Percentiles rank a stretch among this genome's conserved stretches.
phyloP scores from a whole-genome alignment of 2,329 filamentous ascomycete genomes.

The Stachybotrys elegans region DNA sequence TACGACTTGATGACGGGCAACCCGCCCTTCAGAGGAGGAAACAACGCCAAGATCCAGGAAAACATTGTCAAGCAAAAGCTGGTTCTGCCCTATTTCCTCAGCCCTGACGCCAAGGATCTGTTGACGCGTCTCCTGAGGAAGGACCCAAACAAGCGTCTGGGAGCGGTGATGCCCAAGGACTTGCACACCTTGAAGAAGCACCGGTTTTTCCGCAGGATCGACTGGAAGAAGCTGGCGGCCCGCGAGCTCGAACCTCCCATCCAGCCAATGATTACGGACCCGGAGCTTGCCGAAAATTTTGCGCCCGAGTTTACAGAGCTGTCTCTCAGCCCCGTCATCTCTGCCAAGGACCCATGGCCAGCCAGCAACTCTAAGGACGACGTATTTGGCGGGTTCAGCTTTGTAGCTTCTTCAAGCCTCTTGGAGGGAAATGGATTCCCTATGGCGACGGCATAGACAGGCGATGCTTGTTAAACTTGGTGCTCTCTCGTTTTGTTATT shows the following conservation, averaged over 20 bases:
- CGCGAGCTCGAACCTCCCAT: slow-evolving; percentile 86
- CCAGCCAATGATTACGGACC: slow-evolving; percentile 88
- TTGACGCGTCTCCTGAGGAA: slow-evolving; percentile 86
- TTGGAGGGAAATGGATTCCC: slow-evolving; percentile 43
- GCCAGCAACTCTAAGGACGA: slow-evolving; percentile 43
- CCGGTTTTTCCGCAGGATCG: slow-evolving; percentile 93
- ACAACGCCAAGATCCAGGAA: slow-evolving; percentile 91
- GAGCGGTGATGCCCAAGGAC: slow-evolving; percentile 84
- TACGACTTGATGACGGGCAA: slow-evolving; percentile 90
- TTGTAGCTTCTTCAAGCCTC: slow-evolving; percentile 54
- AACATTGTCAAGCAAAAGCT: slow-evolving; percentile 95
- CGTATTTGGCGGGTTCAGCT: slow-evolving; percentile 60
- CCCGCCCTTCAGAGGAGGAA: slow-evolving; percentile 85
- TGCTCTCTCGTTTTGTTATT: no score
- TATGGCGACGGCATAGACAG: slow-evolving; percentile 16
- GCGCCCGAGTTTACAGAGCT: slow-evolving; percentile 85
- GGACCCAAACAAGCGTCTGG: slow-evolving; percentile 85
- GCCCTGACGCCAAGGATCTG: slow-evolving; percentile 88
- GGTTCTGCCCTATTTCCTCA: slow-evolving; percentile 81
- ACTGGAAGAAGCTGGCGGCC: slow-evolving; percentile 83
- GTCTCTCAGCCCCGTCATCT: slow-evolving; percentile 68
- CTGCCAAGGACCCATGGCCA: slow-evolving; percentile 36
- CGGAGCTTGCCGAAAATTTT: slow-evolving; percentile 95
- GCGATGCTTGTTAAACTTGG: no score
- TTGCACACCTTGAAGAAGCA: slow-evolving; percentile 82